These are phyloP conservation scores for Naganishia vishniacii DNA, from an alignment of 768 basidiomycete genomes.

Conservation along the genomic window DNA sequence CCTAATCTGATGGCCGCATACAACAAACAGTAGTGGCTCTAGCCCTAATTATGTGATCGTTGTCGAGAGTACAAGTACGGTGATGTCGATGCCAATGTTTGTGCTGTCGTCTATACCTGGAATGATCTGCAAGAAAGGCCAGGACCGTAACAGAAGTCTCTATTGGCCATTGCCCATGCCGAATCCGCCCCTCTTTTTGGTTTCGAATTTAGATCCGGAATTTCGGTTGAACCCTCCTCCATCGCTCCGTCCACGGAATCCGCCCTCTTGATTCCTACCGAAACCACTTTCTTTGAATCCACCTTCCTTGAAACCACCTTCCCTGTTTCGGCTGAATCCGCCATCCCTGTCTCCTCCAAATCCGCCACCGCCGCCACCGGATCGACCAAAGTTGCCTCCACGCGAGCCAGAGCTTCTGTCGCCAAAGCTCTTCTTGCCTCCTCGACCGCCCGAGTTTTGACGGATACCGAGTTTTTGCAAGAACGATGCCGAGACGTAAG, in stretches of 20 bases:
- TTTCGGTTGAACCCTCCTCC: neutral
- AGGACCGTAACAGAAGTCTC: neutral
- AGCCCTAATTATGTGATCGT: constrained; percentile 3
- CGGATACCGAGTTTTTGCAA: constrained; percentile 51
- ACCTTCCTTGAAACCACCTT: constrained; percentile 14
- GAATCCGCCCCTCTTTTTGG: constrained; percentile 12
- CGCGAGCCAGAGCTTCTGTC: constrained; percentile 17
- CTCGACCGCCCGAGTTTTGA: constrained; percentile 29
- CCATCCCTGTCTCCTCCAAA: constrained; percentile 21
- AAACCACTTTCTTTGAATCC: constrained; percentile 17
- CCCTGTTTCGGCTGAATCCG: constrained; percentile 1
- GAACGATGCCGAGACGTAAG: constrained; percentile 56
- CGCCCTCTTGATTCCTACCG: neutral
- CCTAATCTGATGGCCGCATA: constrained; percentile 2
- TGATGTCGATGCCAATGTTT: neutral
- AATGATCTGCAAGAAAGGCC: neutral
- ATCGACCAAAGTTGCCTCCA: constrained; percentile 26
- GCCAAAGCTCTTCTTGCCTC: constrained; percentile 4
- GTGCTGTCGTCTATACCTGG: neutral
- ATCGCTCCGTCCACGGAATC: neutral
- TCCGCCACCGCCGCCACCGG: constrained; percentile 23
- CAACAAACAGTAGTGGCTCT: constrained; percentile 2
- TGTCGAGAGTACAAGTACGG: constrained; percentile 9
- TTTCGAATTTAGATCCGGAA: neutral
- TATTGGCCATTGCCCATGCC: constrained; percentile 1